phyloP scores from a whole-genome alignment of 2,329 filamentous ascomycete species.

The Colletotrichum chlorophyti region DNA sequence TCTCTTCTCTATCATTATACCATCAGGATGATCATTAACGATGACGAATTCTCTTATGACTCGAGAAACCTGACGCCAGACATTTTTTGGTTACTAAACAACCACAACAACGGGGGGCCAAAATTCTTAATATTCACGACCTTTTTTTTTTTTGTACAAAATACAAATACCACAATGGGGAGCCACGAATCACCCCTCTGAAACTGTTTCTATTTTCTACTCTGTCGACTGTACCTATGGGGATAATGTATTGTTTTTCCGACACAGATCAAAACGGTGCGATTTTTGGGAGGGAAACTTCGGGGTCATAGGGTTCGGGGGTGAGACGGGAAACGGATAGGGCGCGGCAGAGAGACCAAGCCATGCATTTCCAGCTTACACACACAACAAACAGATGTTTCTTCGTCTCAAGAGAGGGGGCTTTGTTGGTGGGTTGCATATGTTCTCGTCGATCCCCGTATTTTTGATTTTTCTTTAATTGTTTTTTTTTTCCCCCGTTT shows the following conservation, averaged over 20 bases:
- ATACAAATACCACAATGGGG: slow-evolving; percentile 12
- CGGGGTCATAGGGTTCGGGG: neutral
- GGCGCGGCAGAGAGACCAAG: too few species aligned
- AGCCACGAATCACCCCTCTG: neutral
- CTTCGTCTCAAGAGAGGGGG: too few species aligned
- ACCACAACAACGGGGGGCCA: too few species aligned
- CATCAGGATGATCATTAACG: too few species aligned
- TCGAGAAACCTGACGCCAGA: too few species aligned
- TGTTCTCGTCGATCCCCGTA: neutral
- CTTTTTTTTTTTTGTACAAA: too few species aligned
- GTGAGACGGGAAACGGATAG: too few species aligned
- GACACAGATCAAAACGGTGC: slow-evolving; percentile 1
- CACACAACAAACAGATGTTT: neutral
- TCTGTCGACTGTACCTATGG: slow-evolving; percentile 20
- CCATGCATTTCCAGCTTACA: too few species aligned
- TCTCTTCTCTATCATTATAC: too few species aligned
- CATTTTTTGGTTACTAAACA: too few species aligned
- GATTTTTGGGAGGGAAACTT: neutral
- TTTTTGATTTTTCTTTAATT: neutral
- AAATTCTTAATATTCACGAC: slow-evolving; percentile 18
- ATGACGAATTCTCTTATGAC: too few species aligned
- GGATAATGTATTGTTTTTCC: slow-evolving; percentile 20
- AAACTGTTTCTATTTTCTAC: slow-evolving; percentile 5
- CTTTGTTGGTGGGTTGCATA: slow-evolving; percentile 1
- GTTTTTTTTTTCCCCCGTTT: too few species aligned